These are phyloP conservation scores for Hanseniaspora thailandica DNA, from an alignment of 805 yeast genomes.

Conservation along the genomic window DNA sequence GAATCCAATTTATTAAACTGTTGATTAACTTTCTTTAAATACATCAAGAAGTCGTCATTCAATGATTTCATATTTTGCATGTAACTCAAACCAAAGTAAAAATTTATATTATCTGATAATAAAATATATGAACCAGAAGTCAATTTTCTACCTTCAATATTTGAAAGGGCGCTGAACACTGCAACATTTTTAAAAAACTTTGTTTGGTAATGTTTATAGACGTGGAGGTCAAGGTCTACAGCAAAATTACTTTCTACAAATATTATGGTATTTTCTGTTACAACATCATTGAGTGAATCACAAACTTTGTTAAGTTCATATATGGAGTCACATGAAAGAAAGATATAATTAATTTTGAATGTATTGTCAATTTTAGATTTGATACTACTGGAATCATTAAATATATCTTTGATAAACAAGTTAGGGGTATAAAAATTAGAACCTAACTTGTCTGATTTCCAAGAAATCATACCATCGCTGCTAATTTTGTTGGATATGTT, in stretches of 20 bases:
- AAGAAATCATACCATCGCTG: constrained; percentile 26
- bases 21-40: constrained; percentile 12
- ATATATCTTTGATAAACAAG: constrained; percentile 19
- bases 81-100: constrained; percentile 24
- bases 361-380: constrained; percentile 1
- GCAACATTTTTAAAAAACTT: constrained; percentile 16
- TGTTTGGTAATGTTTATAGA: neutral
- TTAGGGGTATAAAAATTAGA: constrained; percentile 28
- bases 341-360: constrained; percentile 21
- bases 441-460: constrained; percentile 28
- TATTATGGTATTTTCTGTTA: constrained; percentile 20
- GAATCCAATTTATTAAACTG: neutral
- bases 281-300: constrained; percentile 17
- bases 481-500: constrained; percentile 25
- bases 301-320: constrained; percentile 21
- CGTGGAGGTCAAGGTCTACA: constrained; percentile 24
- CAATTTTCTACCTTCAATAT: constrained; percentile 26
- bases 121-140: constrained; percentile 27
- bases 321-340: constrained; percentile 24
- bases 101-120: constrained; percentile 23
- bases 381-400: constrained; percentile 8
- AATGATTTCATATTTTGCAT: constrained; percentile 14
- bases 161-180: constrained; percentile 24
- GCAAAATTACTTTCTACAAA: constrained; percentile 26
- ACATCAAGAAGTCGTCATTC: constrained; percentile 12